These are phyloP conservation scores for Otatea glauca DNA, from an alignment of 176 grass and related monocot species.

Conservation along the genomic window DNA sequence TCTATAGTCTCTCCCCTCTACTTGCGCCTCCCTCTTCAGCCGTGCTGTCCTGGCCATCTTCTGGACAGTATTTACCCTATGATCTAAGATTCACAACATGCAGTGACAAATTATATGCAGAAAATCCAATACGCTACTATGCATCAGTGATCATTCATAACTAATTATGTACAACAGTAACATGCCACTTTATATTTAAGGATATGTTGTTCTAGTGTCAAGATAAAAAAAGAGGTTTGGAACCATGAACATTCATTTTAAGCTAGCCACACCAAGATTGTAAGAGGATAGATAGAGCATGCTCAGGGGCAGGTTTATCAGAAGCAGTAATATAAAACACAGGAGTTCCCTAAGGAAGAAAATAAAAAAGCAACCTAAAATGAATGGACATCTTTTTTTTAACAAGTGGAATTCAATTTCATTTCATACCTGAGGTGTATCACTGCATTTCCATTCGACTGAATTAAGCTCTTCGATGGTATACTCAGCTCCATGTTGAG, in stretches of 20 bases:
- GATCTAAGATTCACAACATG: too few species aligned
- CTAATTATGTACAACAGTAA: neutral
- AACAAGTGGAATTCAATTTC: slow-evolving; percentile 6
- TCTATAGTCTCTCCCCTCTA: too few species aligned
- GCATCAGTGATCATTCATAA: slow-evolving; percentile 3
- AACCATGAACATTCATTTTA: slow-evolving; percentile 15
- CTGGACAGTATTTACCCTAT: too few species aligned
- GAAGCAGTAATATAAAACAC: neutral
- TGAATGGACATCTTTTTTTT: neutral
- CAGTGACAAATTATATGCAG: neutral
- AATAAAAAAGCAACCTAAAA: neutral
- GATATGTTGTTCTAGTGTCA: slow-evolving; percentile 1
- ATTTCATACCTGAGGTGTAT: slow-evolving; percentile 73
- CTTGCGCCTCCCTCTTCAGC: too few species aligned
- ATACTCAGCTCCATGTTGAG: slow-evolving; percentile 73
- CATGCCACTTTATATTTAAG: neutral
- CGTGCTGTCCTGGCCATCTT: too few species aligned
- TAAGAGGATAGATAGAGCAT: slow-evolving; percentile 8
- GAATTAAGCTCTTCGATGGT: slow-evolving; percentile 64
- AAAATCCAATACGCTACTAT: neutral
- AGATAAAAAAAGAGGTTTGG: neutral
- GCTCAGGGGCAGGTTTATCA: neutral
- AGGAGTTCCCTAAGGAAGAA: neutral
- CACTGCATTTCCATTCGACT: slow-evolving; percentile 69
- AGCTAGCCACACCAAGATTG: neutral